Percentiles rank a stretch among this genome's conserved stretches.
Conservation (phyloP, 768 basidiomycete genomes). For the Clitopilus passeckerianus region DNA sequence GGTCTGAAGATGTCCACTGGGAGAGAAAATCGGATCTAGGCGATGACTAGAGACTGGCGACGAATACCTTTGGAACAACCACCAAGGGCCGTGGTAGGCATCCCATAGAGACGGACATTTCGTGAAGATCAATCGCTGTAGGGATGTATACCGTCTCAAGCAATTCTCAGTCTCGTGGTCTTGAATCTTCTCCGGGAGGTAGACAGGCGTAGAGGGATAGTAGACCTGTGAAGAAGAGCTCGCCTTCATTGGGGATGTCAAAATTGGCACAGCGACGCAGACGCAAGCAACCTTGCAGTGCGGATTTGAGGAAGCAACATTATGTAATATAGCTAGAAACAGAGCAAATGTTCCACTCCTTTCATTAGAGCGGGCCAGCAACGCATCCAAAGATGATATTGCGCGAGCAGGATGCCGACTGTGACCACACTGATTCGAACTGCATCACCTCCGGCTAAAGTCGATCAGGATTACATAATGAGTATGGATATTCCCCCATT, state of each 20-base stretch:
- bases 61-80: slow-evolving; percentile 19
- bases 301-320: no score
- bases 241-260: not conserved
- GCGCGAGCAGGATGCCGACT: no score
- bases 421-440: no score
- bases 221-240: not conserved
- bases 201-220: slow-evolving; percentile 1
- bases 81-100: slow-evolving; percentile 22
- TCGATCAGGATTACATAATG: no score
- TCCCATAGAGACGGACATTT: slow-evolving; percentile 19
- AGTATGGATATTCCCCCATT: no score
- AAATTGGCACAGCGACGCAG: no score
- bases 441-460: no score
- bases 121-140: slow-evolving; percentile 10
- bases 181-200: not conserved
- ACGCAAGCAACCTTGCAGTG: no score
- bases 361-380: no score
- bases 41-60: not conserved
- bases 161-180: not conserved
- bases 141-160: not conserved
- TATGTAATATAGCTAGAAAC: no score
- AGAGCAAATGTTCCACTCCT: no score
- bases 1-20: slow-evolving; percentile 43
- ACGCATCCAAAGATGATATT: no score
- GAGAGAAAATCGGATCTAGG: not conserved